These are phyloP conservation scores for Maudiozyma barnettii DNA, from an alignment of 805 yeast genomes.

Conservation along the genomic window DNA sequence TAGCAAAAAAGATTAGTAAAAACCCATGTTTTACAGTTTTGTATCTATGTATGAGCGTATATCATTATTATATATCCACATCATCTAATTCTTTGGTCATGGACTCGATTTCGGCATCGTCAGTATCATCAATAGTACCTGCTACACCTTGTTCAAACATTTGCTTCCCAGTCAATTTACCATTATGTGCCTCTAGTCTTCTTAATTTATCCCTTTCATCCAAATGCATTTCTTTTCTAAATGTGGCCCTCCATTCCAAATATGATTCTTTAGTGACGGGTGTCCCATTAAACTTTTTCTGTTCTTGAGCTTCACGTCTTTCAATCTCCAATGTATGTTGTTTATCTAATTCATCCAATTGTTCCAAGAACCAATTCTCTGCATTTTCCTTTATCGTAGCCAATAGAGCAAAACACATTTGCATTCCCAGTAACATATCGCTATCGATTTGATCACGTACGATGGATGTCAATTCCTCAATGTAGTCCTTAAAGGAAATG, in stretches of 20 bases:
- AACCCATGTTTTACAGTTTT: background rate
- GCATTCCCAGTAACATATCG: slow-evolving; percentile 77
- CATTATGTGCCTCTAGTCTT: slow-evolving; percentile 51
- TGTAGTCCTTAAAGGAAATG: slow-evolving; percentile 47
- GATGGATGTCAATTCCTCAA: slow-evolving; percentile 22
- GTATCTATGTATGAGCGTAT: background rate
- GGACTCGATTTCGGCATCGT: slow-evolving; percentile 35
- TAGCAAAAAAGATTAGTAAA: background rate
- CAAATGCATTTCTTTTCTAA: slow-evolving; percentile 63
- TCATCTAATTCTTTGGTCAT: slow-evolving; percentile 8
- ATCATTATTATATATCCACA: background rate
- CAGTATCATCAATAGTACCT: slow-evolving; percentile 40
- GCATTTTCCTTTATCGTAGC: slow-evolving; percentile 74
- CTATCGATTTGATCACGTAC: slow-evolving; percentile 35
- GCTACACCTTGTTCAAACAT: slow-evolving; percentile 87
- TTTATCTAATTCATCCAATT: slow-evolving; percentile 45
- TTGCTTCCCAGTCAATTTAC: slow-evolving; percentile 78
- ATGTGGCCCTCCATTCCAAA: slow-evolving; percentile 57
- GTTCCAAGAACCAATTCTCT: slow-evolving; percentile 55
- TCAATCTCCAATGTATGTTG: slow-evolving; percentile 48
- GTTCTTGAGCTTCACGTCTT: slow-evolving; percentile 71
- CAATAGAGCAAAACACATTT: slow-evolving; percentile 75
- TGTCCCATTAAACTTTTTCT: slow-evolving; percentile 84
- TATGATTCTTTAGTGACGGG: slow-evolving; percentile 76
- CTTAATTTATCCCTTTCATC: slow-evolving; percentile 50